Evolutionary conservation across 805 yeast genomes (phyloP).

Genomic region (Komagataella pseudopastoris): DNA sequence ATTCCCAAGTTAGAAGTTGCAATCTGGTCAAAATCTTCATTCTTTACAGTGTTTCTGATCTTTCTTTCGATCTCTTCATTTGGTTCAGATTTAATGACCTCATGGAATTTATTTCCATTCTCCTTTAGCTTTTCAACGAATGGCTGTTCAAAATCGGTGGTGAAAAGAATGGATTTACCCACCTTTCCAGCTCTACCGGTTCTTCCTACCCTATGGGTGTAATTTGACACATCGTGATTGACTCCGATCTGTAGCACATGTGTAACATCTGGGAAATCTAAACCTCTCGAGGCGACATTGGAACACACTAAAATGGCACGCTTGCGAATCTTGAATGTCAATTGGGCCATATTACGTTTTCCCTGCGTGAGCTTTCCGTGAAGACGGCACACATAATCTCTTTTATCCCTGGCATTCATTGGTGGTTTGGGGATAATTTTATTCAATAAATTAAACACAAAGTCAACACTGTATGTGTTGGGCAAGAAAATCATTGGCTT

Average conservation of each 20-base stretch:
- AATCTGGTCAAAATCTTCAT: conserved; percentile 4
- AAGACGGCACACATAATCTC: conserved; percentile 16
- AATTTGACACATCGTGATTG: conserved; percentile 64
- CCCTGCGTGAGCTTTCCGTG: conserved; percentile 71
- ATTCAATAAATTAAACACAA: conserved; percentile 30
- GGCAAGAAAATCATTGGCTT: conserved; percentile 80
- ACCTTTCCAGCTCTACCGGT: conserved; percentile 85
- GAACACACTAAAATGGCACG: conserved; percentile 64
- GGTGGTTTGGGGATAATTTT: conserved; percentile 8
- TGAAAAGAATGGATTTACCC: conserved; percentile 57
- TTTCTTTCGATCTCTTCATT: conserved; percentile 20
- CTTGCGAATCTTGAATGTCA: conserved; percentile 18
- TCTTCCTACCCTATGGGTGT: conserved; percentile 90
- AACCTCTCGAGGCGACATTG: conserved; percentile 93
- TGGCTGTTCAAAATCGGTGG: conserved; percentile 40
- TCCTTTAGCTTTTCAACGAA: conserved; percentile 37
- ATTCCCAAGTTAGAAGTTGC: conserved; percentile 3
- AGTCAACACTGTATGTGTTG: conserved; percentile 56
- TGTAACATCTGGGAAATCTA: conserved; percentile 83
- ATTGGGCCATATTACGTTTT: conserved; percentile 29
- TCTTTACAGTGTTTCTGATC: conserved; percentile 18
- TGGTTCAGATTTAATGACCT: conserved; percentile 24
- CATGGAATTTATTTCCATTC: conserved; percentile 41
- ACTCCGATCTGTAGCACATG: conserved; percentile 77
- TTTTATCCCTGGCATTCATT: conserved; percentile 6